These are phyloP conservation scores for Russula foetens DNA, from an alignment of 768 basidiomycete genomes.

Conservation along the genomic window DNA sequence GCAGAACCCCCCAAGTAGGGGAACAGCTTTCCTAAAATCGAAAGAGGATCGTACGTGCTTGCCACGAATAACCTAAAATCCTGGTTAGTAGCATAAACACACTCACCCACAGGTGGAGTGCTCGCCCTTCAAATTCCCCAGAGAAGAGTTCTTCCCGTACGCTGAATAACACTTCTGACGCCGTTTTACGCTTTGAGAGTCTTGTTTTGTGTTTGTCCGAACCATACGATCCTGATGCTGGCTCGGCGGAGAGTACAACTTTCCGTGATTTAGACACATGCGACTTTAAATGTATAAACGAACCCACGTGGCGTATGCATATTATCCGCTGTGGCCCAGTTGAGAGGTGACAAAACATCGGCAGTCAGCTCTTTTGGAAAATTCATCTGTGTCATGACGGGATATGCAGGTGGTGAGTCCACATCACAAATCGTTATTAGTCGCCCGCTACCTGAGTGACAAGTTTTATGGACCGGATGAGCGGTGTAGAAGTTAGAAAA, in stretches of 20 bases:
- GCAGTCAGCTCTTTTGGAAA: slow-evolving; percentile 50
- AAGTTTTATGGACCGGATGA: neutral
- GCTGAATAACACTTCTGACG: slow-evolving; percentile 49
- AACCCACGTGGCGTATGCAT: slow-evolving; percentile 56
- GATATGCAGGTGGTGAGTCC: slow-evolving; percentile 90
- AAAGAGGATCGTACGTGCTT: slow-evolving; percentile 77
- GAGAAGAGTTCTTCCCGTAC: slow-evolving; percentile 74
- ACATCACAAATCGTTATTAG: slow-evolving; percentile 80
- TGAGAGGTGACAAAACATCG: slow-evolving; percentile 57
- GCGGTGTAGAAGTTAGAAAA: neutral
- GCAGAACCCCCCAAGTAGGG: slow-evolving; percentile 82
- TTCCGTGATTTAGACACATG: slow-evolving; percentile 9
- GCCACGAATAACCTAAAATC: slow-evolving; percentile 64
- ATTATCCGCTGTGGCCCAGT: slow-evolving; percentile 86
- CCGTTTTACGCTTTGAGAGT: slow-evolving; percentile 67
- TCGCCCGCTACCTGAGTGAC: slow-evolving; percentile 57
- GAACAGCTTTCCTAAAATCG: slow-evolving; percentile 63
- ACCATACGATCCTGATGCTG: slow-evolving; percentile 47
- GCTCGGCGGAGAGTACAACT: slow-evolving; percentile 56
- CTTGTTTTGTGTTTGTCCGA: slow-evolving; percentile 68
- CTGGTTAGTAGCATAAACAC: neutral
- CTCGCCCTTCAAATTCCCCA: slow-evolving; percentile 86
- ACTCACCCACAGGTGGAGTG: neutral
- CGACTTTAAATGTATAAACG: neutral
- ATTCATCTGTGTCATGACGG: slow-evolving; percentile 80